These are phyloP conservation scores for Liriodendron chinense DNA, from an alignment of 164 flowering plant genomes.

Conservation along the genomic window DNA sequence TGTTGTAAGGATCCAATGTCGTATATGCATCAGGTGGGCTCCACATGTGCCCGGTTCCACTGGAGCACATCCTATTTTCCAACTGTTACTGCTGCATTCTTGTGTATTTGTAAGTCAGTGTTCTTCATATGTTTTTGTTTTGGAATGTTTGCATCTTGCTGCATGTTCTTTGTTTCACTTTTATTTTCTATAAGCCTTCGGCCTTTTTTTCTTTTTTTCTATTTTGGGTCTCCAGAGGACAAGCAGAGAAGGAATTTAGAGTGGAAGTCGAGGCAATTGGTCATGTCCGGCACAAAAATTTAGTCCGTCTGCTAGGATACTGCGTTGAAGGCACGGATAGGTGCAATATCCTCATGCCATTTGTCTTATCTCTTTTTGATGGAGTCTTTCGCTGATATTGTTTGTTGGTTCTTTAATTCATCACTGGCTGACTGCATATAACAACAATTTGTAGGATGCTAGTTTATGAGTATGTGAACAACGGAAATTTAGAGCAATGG, in stretches of 20 bases:
- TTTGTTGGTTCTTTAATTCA: not conserved
- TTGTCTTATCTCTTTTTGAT: not conserved
- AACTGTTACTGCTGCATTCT: not conserved
- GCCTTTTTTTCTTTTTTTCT: conserved; percentile 10
- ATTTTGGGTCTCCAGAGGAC: conserved; percentile 46
- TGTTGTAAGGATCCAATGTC: no score
- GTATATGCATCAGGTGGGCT: no score
- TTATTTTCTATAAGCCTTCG: not conserved
- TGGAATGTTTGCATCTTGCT: not conserved
- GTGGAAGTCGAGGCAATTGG: conserved; percentile 97
- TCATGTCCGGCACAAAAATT: conserved; percentile 86
- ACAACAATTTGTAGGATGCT: conserved; percentile 46
- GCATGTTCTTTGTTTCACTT: not conserved
- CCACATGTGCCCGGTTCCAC: no score
- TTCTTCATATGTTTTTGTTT: not conserved
- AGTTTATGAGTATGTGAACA: conserved; percentile 86
- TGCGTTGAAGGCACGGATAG: conserved; percentile 94
- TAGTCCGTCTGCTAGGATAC: conserved; percentile 86
- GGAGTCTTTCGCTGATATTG: not conserved
- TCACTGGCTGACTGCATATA: not conserved
- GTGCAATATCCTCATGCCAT: conserved; percentile 24
- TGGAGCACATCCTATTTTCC: not conserved
- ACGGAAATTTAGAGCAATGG: conserved; percentile 88
- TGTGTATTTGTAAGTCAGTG: not conserved
- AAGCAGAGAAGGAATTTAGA: conserved; percentile 90